These are phyloP conservation scores for Strobilomyces confusus DNA, from an alignment of 768 basidiomycete genomes.

Conservation along the genomic window DNA sequence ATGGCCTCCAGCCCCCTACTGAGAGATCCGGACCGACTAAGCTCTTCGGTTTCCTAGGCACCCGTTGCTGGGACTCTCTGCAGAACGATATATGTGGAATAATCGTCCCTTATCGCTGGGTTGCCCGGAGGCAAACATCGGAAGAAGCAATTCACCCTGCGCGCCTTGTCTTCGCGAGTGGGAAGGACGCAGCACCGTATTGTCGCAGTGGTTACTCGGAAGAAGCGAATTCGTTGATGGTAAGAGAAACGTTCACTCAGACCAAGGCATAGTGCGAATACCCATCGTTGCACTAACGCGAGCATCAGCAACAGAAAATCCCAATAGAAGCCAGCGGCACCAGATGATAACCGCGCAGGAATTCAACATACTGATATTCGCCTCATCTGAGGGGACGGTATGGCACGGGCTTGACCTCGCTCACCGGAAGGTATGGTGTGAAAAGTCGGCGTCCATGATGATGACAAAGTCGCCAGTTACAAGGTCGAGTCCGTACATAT, in stretches of 20 bases:
- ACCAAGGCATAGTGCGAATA: conserved; percentile 65
- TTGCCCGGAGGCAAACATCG: conserved; percentile 61
- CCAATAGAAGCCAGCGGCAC: background rate
- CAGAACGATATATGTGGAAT: conserved; percentile 42
- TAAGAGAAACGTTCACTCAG: conserved; percentile 62
- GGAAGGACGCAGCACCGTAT: conserved; percentile 48
- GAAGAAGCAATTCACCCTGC: conserved; percentile 65
- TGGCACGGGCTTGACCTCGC: conserved; percentile 52
- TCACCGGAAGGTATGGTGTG: conserved; percentile 70
- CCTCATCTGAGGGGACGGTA: conserved; percentile 71
- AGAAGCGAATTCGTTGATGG: conserved; percentile 55
- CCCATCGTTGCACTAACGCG: conserved; percentile 64
- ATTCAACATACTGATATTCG: conserved; percentile 56
- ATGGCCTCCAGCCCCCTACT: conserved; percentile 48
- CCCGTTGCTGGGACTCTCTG: background rate
- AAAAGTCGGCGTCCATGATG: conserved; percentile 97
- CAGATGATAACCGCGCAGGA: background rate
- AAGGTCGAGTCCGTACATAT: conserved; percentile 88
- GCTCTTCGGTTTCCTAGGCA: conserved; percentile 42
- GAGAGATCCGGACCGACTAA: conserved; percentile 59
- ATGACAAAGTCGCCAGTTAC: conserved; percentile 90
- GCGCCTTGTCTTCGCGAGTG: too few species aligned
- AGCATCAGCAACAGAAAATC: background rate
- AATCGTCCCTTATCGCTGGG: conserved; percentile 73
- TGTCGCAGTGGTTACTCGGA: conserved; percentile 52